Base-by-base conservation (phyloP, 805 yeast genomes). In the Limtongozyma cylindracea region DNA sequence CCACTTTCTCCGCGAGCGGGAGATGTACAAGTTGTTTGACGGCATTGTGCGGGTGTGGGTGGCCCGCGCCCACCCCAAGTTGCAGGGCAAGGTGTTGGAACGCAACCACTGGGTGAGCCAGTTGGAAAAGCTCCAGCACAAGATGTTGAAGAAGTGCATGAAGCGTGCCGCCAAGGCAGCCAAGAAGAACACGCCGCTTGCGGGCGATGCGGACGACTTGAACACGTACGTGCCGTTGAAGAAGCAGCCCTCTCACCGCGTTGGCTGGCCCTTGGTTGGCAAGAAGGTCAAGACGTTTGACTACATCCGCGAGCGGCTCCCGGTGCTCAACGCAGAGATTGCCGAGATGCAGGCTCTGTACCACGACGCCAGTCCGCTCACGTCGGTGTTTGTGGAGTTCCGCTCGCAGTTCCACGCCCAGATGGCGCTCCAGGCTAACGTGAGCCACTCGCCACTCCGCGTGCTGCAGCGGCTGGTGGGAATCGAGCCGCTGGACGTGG, bases 11-110 rank as follows among this genome's bases (percentile, higher is more conserved):
- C 66, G 65, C 38, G 91, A 72, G 37, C 52, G 56, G 25, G 78
- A 74, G 33, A 62, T 84, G 27, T 52, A 60, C 33, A 69, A 69
- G 37, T 39, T 82, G 25, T 82, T 78, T 36, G 68, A 64, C 20
- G 93, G 92, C 29, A 92, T 78, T 19, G 71, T 63, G 35, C 53
- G 64, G 28, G 71, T 84, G 21, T 76, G 80, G 66, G 67, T 80
- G 20, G 66, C 82, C 14, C 60, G 92, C 38, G 66, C 64, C 41
- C 51, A 28, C 42, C 56, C 56, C 25, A 45, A 55, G 18, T 54
- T 84, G 26, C 61, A 51, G 6, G 43, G 50, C 16, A 56, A 58
- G 33, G 71, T 76, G 16, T 38, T 45, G 10, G 48, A 60, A 32
- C 66, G 96, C 39, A 59, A 60, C 18, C 41, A 41, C 11, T 43